Evolutionary conservation across 306 rosid genomes (phyloP), one percentile per base, ranked within the genome.

Genomic region (Trichosanthes cucumerina): DNA sequence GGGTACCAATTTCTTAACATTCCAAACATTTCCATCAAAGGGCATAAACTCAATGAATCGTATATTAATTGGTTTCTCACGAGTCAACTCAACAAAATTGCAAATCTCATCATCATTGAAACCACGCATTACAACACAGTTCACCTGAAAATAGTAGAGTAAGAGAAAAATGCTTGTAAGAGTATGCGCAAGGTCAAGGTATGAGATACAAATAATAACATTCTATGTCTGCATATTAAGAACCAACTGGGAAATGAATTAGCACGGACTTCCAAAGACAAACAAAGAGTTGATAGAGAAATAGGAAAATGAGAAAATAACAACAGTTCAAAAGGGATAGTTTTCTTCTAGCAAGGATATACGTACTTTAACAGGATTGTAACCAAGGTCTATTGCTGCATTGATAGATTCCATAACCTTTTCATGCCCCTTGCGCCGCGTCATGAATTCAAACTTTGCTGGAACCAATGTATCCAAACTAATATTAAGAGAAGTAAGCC

Each of bases 31-130:
- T 82, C 98, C 97, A 85, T 94, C 98, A 82, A 94, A 94, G 68
- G 98, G 98, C 98, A 94, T 92, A 89, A 94, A 94, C 85, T 94
- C 98, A 77, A 94, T 94, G 86, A 94, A 94, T n/a, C 97, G 91
- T 50, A 94, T 6, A 80, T 92, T 91, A 60, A 94, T 87, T 47
- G 96, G 93, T 76, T 87, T 94, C 50, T 86, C 95, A 47, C 88
- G 88, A 9, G 98, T 94, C 84, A 94, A 78, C 82, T 92, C 93
- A 78, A 94, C 90, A 78, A 94, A 94, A 86, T 94, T 83, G 53
- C 90, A 92, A 60, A 94, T 90, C 82, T 94, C 97, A 57, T 94
- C 96, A 63, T 92, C 97, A 75, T 92, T 94, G 84, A 94, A 85
- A n/a, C 97, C 97, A 26, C 97, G 91, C 98, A 90, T 94, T 76